Conservation (phyloP, 2,329 filamentous ascomycete species). For the Fusarium drepaniforme region DNA sequence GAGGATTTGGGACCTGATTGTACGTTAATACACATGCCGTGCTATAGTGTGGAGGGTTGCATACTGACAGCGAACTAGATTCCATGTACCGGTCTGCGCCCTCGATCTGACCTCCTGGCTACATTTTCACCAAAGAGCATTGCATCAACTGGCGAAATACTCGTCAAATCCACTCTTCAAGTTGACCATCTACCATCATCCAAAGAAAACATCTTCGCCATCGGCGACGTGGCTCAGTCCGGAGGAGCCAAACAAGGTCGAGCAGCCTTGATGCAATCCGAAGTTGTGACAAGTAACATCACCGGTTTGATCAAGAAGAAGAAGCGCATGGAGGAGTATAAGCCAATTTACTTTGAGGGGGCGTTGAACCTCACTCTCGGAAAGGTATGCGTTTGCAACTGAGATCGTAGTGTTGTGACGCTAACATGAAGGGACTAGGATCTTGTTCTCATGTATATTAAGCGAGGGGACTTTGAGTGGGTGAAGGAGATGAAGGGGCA, state of each 20-base stretch:
- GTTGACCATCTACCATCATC: not conserved
- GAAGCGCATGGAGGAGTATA: not conserved
- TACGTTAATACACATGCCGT: not conserved
- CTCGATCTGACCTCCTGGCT: constrained; percentile 11
- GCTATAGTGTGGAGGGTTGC: rapidly evolving
- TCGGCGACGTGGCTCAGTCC: constrained; percentile 21
- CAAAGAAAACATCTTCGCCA: constrained; percentile 2
- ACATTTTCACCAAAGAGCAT: constrained; percentile 7
- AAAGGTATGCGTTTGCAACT: not conserved
- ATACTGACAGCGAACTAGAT: constrained; percentile 5
- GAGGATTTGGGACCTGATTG: constrained; percentile 19
- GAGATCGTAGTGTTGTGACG: rapidly evolving
- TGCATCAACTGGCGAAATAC: constrained; percentile 4
- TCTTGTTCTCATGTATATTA: constrained; percentile 1
- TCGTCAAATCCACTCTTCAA: constrained; percentile 19
- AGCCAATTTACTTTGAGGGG: constrained; percentile 16
- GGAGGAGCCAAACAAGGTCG: constrained; percentile 32
- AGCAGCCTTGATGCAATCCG: constrained; percentile 18
- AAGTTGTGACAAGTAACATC: constrained; percentile 14
- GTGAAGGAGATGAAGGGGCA: not conserved
- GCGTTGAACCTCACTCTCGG: constrained; percentile 19
- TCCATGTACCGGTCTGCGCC: constrained; percentile 27
- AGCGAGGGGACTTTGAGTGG: constrained; percentile 15
- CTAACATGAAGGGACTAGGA: not conserved
- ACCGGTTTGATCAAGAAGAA: constrained; percentile 3